Evolutionary conservation across 352 stramenopile species (phyloP).

Genomic region (Globisporangium solare): DNA sequence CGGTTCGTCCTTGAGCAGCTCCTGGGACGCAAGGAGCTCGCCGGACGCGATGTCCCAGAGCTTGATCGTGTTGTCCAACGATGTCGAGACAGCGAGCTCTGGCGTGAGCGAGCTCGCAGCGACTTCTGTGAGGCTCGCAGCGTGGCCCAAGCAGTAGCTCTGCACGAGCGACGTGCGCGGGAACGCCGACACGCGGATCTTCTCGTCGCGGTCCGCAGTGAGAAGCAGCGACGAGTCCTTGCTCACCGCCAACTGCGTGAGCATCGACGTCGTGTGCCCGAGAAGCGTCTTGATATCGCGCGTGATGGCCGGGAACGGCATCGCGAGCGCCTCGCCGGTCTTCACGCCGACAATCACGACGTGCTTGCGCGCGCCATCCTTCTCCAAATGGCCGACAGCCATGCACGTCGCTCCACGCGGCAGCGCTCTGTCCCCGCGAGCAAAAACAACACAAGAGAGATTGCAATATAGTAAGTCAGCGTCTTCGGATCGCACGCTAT

Average conservation of each 20-base stretch:
- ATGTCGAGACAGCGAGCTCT: conserved; percentile 61
- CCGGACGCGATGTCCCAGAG: conserved; percentile 60
- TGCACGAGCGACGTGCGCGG: conserved; percentile 66
- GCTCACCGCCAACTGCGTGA: conserved; percentile 67
- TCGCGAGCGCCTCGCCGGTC: conserved; percentile 73
- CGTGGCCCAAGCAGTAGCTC: conserved; percentile 82
- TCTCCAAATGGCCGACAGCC: conserved; percentile 29
- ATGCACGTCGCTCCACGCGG: conserved; percentile 75
- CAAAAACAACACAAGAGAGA: neutral
- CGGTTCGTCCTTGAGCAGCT: conserved; percentile 28
- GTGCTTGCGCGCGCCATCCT: conserved; percentile 31
- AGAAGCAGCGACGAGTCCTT: conserved; percentile 52
- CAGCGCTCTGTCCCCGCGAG: conserved; percentile 21
- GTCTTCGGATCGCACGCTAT: too few relatives aligned
- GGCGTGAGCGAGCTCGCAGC: conserved; percentile 36
- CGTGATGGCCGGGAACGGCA: conserved; percentile 66
- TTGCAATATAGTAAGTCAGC: neutral
- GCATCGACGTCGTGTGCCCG: conserved; percentile 85
- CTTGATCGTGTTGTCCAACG: conserved; percentile 80
- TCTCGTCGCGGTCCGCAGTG: conserved; percentile 80
- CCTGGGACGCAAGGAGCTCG: conserved; percentile 47
- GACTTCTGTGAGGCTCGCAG: conserved; percentile 59
- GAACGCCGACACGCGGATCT: conserved; percentile 82
- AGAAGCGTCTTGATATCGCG: conserved; percentile 70
- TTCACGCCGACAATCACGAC: conserved; percentile 75